Evolutionary conservation across 2,329 filamentous ascomycete genomes (phyloP), one percentile per base, ranked within the genome.

Genomic region (Fusarium tjaetaba): DNA sequence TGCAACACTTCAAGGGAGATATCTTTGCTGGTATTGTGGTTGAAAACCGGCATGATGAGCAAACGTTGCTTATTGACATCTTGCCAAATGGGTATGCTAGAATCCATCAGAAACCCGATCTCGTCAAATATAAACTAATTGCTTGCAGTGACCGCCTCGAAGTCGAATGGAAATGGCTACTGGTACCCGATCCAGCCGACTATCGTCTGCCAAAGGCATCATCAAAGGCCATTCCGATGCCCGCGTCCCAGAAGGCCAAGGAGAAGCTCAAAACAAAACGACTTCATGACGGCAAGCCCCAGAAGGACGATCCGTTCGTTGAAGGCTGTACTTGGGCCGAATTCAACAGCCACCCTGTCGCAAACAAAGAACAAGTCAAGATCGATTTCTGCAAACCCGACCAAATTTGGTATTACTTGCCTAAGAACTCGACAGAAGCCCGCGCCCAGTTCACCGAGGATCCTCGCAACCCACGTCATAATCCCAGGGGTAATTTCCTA

Each of bases 401-500:
- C 70, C 92, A 94, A 79, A 82, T 97, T 24, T 98, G 95, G 94
- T 89, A 94, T 83, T 98, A 98, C 81, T 87, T 99, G 68, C 94
- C 94, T 38, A 90, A 90, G 80, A 89, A 88, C 26, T 98, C 96
- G 28, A 98, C 96, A 11, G 96, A 98, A 79, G 93, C 94, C 61
- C 95, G 92, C 81, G 92, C 95, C 32, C 94, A 97, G 80, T 99
- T 96, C 83, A 97, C 95, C 9, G 93, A 96, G 77, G 91, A 97
- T 82, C 89, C 88, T 48, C 72, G 78, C 14, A 86, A 82, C 18
- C 86, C 83, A n/a, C 84, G 85, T 51, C 88, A 94, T 81, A 94
- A 94, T 68, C 84, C 87, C 5, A 91, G 89, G 82, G 91, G 90
- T 74, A 93, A 92, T 79, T 95, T 92, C 81, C 81, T 95, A 79